Percentiles rank a stretch among this genome's conserved stretches.
phyloP scores from a whole-genome alignment of 2,329 filamentous ascomycete species.

The Penicillium griseofulvum region DNA sequence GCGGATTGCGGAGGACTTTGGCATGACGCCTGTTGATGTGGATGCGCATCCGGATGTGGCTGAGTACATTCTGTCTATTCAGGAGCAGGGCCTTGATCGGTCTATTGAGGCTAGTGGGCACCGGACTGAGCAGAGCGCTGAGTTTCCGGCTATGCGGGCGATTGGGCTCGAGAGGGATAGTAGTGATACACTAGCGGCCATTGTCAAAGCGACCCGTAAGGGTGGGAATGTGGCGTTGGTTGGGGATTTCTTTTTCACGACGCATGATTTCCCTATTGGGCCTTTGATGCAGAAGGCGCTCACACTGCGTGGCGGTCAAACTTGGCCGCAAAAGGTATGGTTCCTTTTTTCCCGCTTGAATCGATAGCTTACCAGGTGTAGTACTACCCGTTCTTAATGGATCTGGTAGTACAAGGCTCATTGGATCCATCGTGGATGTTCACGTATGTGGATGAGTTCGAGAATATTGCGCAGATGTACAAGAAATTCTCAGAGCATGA shows the following conservation, averaged over 20 bases:
- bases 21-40: conserved; percentile 31
- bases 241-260: conserved; percentile 30
- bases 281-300: conserved; percentile 36
- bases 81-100: conserved; percentile 31
- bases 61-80: conserved; percentile 30
- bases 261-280: conserved; percentile 32
- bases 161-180: conserved; percentile 27
- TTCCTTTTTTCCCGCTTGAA: neutral
- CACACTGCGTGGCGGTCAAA: conserved; percentile 31
- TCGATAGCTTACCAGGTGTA: conserved; percentile 1
- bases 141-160: conserved; percentile 21
- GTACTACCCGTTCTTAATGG: conserved; percentile 32
- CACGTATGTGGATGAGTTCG: conserved; percentile 31
- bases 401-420: conserved; percentile 24
- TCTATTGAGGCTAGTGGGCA: conserved; percentile 33
- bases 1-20: conserved; percentile 27
- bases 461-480: conserved; percentile 30
- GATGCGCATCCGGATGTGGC: conserved; percentile 23
- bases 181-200: conserved; percentile 27
- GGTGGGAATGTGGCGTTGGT: conserved; percentile 30
- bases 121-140: conserved; percentile 21
- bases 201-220: conserved; percentile 32
- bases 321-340: conserved; percentile 24
- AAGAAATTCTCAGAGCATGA: conserved; percentile 23
- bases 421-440: conserved; percentile 34